Base-by-base conservation (phyloP, 2,329 filamentous ascomycete species). In the Neoscytalidium dimidiatum region DNA sequence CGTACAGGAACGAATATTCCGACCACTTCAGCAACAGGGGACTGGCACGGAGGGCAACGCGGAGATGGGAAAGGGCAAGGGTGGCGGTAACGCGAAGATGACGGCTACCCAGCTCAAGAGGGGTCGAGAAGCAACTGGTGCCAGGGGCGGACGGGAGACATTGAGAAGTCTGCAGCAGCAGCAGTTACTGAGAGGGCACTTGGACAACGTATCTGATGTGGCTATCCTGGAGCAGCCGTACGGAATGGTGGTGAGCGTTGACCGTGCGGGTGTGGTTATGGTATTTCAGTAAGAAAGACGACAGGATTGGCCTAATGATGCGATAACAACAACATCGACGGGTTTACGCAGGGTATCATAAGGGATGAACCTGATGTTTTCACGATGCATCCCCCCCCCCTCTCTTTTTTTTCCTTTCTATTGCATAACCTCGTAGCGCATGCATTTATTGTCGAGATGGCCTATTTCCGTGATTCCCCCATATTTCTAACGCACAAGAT, bases 211-310 rank as follows among this genome's bases (percentile, higher is more conserved):
- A 66, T 86, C 91, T 72, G 94, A 98, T 79, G 88, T 97, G 69
- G 90, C 90, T n/a, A 80, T 98, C 73, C 78, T 99, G 70, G 92
- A 97, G 80, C 84, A 87, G 68, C 95, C 95, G 26, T 97, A 96
- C 77, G 91, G 90, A 4, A 97, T 98, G 92, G 90, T 94, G 35
- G 84, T 98, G 57, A 96, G 91, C 69, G 94, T 91, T 62, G 95
- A 99, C 81, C 84, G 94, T 71, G 91, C 90, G 43, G 95, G 95
- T 0, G 89, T 94, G 75, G 88, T 98, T 51, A 96, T 95, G 83
- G 89, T 97, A 62, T 96, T 88, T 75, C 85, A 86, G 74, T 89
- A 64, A 31, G 31, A 14, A n/a, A 21, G 33, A 8, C 11, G 31
- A 35, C n/a, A 38, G 31, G 19, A 9, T 35, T 35, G n/a, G n/a